Percentiles rank a stretch among this genome's conserved stretches.
phyloP scores from a whole-genome alignment of 495 filamentous ascomycete genomes.

The Usnea hakonensis region DNA sequence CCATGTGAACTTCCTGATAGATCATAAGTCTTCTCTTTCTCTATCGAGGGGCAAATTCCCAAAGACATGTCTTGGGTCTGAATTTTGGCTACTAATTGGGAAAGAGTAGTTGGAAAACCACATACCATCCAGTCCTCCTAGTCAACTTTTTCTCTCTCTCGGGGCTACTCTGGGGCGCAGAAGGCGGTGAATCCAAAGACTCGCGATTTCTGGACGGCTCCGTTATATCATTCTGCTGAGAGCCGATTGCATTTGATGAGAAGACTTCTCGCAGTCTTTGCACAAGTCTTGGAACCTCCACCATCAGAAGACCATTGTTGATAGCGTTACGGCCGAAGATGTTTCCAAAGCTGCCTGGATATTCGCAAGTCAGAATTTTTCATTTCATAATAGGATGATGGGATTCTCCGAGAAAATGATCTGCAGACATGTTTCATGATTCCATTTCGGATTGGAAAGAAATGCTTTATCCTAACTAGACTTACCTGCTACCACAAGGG shows the following conservation, averaged over 20 bases:
- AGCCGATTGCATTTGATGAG: slow-evolving; percentile 6
- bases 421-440: slow-evolving; percentile 51
- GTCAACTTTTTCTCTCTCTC: slow-evolving; percentile 52
- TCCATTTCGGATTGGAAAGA: no score
- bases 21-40: neutral
- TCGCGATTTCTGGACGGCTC: slow-evolving; percentile 37
- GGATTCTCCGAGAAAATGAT: slow-evolving; percentile 20
- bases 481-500: slow-evolving; percentile 62
- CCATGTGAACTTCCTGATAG: slow-evolving; percentile 62
- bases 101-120: neutral
- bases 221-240: slow-evolving; percentile 26
- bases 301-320: slow-evolving; percentile 82
- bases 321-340: slow-evolving; percentile 86
- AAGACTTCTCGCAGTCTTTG: slow-evolving; percentile 54
- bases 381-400: slow-evolving; percentile 13
- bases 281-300: slow-evolving; percentile 73
- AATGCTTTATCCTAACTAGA: no score
- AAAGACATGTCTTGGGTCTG: neutral
- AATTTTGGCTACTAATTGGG: neutral
- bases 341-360: slow-evolving; percentile 69
- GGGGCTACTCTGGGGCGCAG: slow-evolving; percentile 28
- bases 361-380: slow-evolving; percentile 30
- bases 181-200: slow-evolving; percentile 40
- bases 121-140: slow-evolving; percentile 87
- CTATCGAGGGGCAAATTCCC: neutral